Evolutionary conservation across 2,329 filamentous ascomycete genomes (phyloP), one percentile per base, ranked within the genome.

Genomic region (Amesomyces nigricolor): DNA sequence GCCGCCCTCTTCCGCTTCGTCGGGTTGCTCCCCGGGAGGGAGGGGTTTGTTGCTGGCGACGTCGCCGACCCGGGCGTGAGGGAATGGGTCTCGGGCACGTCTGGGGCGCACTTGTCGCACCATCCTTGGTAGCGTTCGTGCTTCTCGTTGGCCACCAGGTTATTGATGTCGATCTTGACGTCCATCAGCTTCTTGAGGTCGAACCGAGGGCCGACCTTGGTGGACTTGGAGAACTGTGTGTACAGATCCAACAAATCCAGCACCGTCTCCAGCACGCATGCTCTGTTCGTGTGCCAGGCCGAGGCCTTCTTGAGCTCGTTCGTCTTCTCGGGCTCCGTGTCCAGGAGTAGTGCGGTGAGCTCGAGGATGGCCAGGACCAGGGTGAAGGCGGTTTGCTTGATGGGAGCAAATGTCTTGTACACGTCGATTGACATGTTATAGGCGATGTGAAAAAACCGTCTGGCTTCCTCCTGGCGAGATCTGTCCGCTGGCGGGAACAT

Each of bases 171-270:
- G 60, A 97, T 96, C 67, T 94, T 89, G 63, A 95, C 84, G 61
- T 87, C 83, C 66, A 97, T 89, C 68, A 96, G 92, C 52, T 80
- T 80, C 62, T 92, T 86, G 43, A 92, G 77, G 46, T 86, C 81
- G 70, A 89, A 87, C 47, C 81, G 75, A 14, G 80, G 76, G 6
- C 91, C 91, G 17, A 96, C 76, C 49, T 86, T 83, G 35, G 91
- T 96, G 50, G 79, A 77, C 62, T 82, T 81, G 53, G 83, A 82
- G 67, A 95, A 87, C 66, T 95, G 88, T 0, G 90, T 94, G 70
- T 96, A 97, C 2, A 97, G 80, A 66, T 99, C 92, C 26, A 97
- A 79, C 0, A 96, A 78, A 67, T 97, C 94, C 39, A 96, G 82
- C 64, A 96, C 81, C 0, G 89, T 92, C 77, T 97, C 92, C 73